Evolutionary conservation across 2,329 filamentous ascomycete species (phyloP).

Genomic region (Cephalotrichum gorgonifer): DNA sequence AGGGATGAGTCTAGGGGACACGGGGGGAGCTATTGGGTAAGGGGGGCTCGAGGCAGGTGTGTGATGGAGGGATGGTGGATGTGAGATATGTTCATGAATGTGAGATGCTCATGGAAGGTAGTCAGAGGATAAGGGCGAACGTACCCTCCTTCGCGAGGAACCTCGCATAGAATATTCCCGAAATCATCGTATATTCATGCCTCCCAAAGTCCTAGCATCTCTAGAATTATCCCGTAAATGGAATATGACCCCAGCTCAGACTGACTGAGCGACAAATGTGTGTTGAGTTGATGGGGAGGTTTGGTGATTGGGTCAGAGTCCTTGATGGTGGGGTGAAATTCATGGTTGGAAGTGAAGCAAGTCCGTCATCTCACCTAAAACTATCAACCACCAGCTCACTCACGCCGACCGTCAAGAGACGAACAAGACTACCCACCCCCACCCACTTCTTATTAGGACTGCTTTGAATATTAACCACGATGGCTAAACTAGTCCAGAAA

Average conservation of each 20-base stretch:
- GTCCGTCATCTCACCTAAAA: neutral
- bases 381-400: too few relatives aligned
- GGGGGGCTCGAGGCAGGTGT: conserved; percentile 16
- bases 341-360: neutral
- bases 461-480: too few relatives aligned
- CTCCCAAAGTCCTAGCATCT: neutral
- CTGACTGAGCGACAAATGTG: too few relatives aligned
- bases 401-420: too few relatives aligned
- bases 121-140: neutral
- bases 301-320: neutral
- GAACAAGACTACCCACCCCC: too few relatives aligned
- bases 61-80: too few relatives aligned
- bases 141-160: conserved; percentile 57
- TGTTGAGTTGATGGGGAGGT: neutral
- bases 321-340: neutral
- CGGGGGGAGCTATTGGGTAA: conserved; percentile 52
- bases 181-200: conserved; percentile 40
- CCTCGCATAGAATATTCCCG: conserved; percentile 60
- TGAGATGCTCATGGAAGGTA: too few relatives aligned
- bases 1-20: too few relatives aligned
- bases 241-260: too few relatives aligned
- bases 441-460: too few relatives aligned
- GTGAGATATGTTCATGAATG: too few relatives aligned
- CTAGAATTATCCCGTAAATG: neutral
- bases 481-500: too few relatives aligned